phyloP scores from a whole-genome alignment of 1,284 basidiomycete genomes.

The Xerocomus minutiporus region DNA sequence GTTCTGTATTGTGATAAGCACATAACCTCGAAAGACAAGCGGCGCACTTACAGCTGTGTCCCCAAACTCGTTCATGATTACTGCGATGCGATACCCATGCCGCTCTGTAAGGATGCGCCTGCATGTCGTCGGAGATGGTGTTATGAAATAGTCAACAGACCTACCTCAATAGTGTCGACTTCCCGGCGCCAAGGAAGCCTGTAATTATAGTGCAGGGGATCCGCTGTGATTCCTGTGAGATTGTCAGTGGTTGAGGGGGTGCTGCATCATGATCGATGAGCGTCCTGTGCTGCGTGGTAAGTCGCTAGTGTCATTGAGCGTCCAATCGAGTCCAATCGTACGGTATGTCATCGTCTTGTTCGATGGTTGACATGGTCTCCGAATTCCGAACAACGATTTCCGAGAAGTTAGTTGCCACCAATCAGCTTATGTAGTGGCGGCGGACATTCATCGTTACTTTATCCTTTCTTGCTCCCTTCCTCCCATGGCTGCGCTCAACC shows the following conservation, averaged over 20 bases:
- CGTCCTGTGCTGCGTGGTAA: constrained; percentile 20
- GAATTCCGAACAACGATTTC: constrained; percentile 26
- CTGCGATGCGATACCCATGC: constrained; percentile 91
- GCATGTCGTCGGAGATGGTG: not conserved
- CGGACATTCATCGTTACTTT: not conserved
- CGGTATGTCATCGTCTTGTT: constrained; percentile 47
- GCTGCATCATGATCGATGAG: constrained; percentile 41
- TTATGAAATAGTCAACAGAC: constrained; percentile 17
- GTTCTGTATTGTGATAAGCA: constrained; percentile 40
- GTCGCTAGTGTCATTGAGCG: constrained; percentile 1
- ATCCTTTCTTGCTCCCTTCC: not conserved
- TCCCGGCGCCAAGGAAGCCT: constrained; percentile 88
- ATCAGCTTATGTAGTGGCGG: not conserved
- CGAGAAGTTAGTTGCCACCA: constrained; percentile 14
- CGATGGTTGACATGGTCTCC: constrained; percentile 25
- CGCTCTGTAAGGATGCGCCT: constrained; percentile 86
- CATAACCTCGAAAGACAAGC: constrained; percentile 2
- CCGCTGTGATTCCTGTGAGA: constrained; percentile 26
- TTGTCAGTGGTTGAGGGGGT: not conserved
- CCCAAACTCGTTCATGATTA: constrained; percentile 95
- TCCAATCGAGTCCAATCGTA: constrained; percentile 28
- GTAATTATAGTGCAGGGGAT: constrained; percentile 89
- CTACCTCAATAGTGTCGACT: constrained; percentile 80
- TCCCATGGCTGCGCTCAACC: constrained; percentile 23
- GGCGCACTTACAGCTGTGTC: constrained; percentile 68